Percentiles rank a stretch among this genome's conserved stretches.
Evolutionary conservation across 2,329 filamentous ascomycete species (phyloP).

Genomic region (Dryadomyces quercivorus): DNA sequence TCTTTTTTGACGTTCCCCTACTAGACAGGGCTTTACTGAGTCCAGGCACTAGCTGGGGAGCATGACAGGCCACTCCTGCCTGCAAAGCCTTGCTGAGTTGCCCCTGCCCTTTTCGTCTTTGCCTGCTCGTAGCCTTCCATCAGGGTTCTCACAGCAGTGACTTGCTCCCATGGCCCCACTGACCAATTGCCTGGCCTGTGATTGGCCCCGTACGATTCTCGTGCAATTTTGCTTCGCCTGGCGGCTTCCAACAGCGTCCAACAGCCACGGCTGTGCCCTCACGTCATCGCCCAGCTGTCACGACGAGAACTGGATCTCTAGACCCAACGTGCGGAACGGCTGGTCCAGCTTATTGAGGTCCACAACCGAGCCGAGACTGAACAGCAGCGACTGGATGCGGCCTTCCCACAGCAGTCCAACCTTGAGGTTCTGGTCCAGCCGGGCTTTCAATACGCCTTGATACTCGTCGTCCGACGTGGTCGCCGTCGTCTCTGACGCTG

Average conservation of each 20-base stretch:
- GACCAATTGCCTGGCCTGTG: too few relatives aligned
- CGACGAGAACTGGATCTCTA: conserved; percentile 76
- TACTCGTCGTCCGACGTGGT: conserved; percentile 48
- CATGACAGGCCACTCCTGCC: too few relatives aligned
- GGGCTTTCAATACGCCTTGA: conserved; percentile 78
- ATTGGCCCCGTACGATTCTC: too few relatives aligned
- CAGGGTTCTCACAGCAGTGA: too few relatives aligned
- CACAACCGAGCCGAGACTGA: conserved; percentile 78
- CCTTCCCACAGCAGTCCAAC: conserved; percentile 89
- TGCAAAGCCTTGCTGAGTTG: too few relatives aligned
- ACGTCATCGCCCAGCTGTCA: conserved; percentile 26
- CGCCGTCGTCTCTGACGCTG: conserved; percentile 8
- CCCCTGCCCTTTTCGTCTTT: not conserved
- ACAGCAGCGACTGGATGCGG: conserved; percentile 79
- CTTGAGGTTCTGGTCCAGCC: conserved; percentile 77
- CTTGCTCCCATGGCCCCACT: too few relatives aligned
- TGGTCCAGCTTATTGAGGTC: conserved; percentile 66
- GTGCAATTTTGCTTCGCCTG: too few relatives aligned
- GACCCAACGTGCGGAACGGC: conserved; percentile 62
- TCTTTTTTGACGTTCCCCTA: not conserved
- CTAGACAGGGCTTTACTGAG: not conserved
- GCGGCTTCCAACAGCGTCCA: too few relatives aligned
- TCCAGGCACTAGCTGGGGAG: too few relatives aligned
- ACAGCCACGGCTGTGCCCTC: too few relatives aligned
- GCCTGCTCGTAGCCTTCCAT: not conserved